Conservation (phyloP, 768 basidiomycete genomes). For the Paxillus rubicundulus region DNA sequence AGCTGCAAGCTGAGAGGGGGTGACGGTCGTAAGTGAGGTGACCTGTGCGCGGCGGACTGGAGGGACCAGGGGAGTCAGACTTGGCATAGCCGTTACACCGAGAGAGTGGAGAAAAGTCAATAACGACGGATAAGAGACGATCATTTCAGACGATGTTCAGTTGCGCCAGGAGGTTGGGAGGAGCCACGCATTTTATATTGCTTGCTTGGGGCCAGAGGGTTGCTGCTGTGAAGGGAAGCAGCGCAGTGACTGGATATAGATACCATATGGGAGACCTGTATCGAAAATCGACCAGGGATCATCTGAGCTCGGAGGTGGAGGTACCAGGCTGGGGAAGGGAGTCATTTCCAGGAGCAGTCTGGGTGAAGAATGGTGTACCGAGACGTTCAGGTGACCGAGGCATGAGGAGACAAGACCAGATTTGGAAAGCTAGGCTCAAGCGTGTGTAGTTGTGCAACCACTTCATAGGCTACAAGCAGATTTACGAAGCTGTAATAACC, state of each 20-base stretch:
- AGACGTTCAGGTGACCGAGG: too few species aligned
- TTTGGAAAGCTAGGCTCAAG: too few species aligned
- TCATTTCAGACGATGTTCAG: not conserved
- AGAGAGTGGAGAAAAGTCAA: conserved; percentile 6
- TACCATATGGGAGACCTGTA: not conserved
- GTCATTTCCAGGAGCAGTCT: too few species aligned
- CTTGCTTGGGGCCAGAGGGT: not conserved
- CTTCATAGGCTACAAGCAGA: not conserved
- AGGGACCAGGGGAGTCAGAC: not conserved
- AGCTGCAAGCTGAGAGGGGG: conserved; percentile 33
- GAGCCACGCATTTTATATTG: not conserved
- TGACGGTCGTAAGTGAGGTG: conserved; percentile 20
- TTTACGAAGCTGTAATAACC: not conserved
- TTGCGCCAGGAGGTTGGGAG: not conserved
- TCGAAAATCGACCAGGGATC: not conserved
- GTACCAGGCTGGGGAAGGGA: too few species aligned
- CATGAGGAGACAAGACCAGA: not conserved
- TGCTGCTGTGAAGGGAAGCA: not conserved
- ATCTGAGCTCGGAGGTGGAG: too few species aligned
- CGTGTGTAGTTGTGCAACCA: not conserved
- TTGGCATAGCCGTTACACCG: conserved; percentile 4
- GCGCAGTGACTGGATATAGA: not conserved
- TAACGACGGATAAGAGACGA: not conserved
- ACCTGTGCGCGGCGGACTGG: conserved; percentile 1
- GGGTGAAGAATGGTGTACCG: too few species aligned